A percentile compares a stretch with the other conserved stretches of the same genome.
Evolutionary conservation across 768 basidiomycete genomes (phyloP).

Genomic region (Hygrocybe coccinea): DNA sequence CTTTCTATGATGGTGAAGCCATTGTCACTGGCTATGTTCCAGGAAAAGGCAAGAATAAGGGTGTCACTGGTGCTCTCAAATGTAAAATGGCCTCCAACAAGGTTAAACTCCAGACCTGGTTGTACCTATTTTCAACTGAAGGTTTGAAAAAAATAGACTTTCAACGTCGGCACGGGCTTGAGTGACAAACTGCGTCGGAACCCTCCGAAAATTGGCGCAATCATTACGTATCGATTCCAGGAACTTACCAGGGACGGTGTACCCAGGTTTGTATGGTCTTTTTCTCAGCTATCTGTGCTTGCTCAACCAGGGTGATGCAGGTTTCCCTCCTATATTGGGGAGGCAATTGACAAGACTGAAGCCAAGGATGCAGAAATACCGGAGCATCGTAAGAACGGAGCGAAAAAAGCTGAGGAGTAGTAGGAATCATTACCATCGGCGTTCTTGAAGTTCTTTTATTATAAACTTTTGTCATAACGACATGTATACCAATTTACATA

Average conservation of each 20-base stretch:
- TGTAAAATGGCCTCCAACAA: constrained; percentile 61
- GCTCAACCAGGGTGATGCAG: constrained; percentile 21
- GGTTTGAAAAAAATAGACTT: constrained; percentile 33
- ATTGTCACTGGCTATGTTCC: constrained; percentile 53
- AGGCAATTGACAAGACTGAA: constrained; percentile 47
- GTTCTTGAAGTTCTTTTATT: not conserved
- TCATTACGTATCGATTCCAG: constrained; percentile 57
- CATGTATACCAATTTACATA: too few relatives aligned
- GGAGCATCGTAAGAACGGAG: constrained; percentile 27
- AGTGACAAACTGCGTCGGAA: constrained; percentile 48
- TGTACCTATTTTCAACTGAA: not conserved
- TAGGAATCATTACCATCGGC: not conserved
- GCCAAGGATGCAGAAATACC: constrained; percentile 56
- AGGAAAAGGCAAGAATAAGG: constrained; percentile 48
- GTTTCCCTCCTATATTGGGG: constrained; percentile 52
- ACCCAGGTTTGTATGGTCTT: constrained; percentile 39
- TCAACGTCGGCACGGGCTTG: constrained; percentile 54
- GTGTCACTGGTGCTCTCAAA: constrained; percentile 45
- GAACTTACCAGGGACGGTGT: constrained; percentile 54
- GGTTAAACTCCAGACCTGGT: constrained; percentile 28
- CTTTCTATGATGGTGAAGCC: constrained; percentile 60
- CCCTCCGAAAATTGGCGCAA: constrained; percentile 52
- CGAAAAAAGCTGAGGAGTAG: not conserved
- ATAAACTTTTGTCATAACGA: not conserved
- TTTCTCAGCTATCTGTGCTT: not conserved